Evolutionary conservation across 2,329 filamentous ascomycete genomes (phyloP).

Genomic region (Paraphaeosphaeria minitans): DNA sequence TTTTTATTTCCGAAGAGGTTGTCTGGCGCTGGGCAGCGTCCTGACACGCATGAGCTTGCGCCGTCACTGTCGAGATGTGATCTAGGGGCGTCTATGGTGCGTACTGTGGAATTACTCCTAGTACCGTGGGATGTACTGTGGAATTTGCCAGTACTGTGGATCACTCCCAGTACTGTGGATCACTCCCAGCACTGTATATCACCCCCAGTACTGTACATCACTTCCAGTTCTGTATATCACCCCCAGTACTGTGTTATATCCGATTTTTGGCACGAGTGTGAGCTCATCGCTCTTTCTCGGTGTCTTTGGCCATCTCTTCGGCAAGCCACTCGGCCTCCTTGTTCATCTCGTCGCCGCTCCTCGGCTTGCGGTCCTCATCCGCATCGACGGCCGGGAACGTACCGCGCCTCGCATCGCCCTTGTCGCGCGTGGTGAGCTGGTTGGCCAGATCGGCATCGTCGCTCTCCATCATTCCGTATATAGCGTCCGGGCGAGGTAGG

Average conservation of each 20-base stretch:
- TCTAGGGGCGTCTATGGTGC: not conserved
- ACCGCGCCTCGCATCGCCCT: constrained; percentile 46
- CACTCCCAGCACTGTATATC: too few species aligned
- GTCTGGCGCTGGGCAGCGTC: not conserved
- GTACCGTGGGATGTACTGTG: too few species aligned
- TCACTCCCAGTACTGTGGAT: too few species aligned
- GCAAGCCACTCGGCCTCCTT: constrained; percentile 74
- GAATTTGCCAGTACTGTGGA: too few species aligned
- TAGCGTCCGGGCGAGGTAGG: constrained; percentile 68
- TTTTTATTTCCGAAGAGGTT: not conserved
- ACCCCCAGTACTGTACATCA: too few species aligned
- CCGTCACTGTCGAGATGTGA: not conserved
- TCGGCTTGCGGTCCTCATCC: constrained; percentile 65
- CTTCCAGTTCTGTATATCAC: too few species aligned
- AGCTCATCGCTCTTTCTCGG: constrained; percentile 1
- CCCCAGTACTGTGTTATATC: too few species aligned
- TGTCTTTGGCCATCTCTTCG: constrained; percentile 57
- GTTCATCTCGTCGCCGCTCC: constrained; percentile 76
- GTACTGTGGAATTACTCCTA: too few species aligned
- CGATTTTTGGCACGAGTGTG: not conserved
- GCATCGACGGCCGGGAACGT: constrained; percentile 76
- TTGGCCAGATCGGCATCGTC: constrained; percentile 83
- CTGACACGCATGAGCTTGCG: not conserved
- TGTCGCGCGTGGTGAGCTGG: constrained; percentile 61
- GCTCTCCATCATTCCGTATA: constrained; percentile 82